Conservation (phyloP, 768 basidiomycete genomes). For the Suillus spraguei region DNA sequence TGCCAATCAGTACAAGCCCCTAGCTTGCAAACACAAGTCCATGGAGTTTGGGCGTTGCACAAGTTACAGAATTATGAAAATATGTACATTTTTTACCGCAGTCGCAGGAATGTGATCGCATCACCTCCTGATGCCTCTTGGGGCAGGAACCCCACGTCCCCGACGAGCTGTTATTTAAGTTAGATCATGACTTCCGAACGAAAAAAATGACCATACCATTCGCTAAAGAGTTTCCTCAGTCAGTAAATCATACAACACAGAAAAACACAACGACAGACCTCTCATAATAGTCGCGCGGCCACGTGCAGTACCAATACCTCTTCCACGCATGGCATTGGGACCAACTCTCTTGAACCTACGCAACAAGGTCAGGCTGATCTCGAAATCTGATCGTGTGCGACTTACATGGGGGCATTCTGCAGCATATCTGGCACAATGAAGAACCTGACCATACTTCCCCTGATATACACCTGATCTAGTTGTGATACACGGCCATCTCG, state of each 20-base stretch:
- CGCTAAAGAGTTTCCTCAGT: conserved; percentile 46
- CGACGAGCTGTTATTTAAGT: conserved; percentile 65
- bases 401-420: conserved; percentile 98
- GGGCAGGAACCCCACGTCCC: conserved; percentile 78
- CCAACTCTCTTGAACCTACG: conserved; percentile 97
- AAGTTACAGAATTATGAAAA: conserved; percentile 14
- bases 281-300: conserved; percentile 98
- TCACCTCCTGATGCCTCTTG: conserved; percentile 83
- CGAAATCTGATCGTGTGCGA: conserved; percentile 17
- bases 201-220: conserved; percentile 57
- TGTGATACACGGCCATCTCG: conserved; percentile 98
- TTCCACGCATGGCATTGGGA: conserved; percentile 96
- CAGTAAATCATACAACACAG: conserved; percentile 16
- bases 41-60: not conserved
- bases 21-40: not conserved
- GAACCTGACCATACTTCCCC: conserved; percentile 97
- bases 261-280: conserved; percentile 55
- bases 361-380: conserved; percentile 15
- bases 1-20: not conserved
- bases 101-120: not conserved
- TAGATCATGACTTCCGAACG: conserved; percentile 15
- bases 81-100: conserved; percentile 16
- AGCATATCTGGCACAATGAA: conserved; percentile 99
- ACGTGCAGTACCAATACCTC: conserved; percentile 98
- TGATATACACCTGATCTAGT: conserved; percentile 97